These are phyloP conservation scores for Licmophora abbreviata DNA, from an alignment of 108 stramenopile genomes.

Conservation along the genomic window DNA sequence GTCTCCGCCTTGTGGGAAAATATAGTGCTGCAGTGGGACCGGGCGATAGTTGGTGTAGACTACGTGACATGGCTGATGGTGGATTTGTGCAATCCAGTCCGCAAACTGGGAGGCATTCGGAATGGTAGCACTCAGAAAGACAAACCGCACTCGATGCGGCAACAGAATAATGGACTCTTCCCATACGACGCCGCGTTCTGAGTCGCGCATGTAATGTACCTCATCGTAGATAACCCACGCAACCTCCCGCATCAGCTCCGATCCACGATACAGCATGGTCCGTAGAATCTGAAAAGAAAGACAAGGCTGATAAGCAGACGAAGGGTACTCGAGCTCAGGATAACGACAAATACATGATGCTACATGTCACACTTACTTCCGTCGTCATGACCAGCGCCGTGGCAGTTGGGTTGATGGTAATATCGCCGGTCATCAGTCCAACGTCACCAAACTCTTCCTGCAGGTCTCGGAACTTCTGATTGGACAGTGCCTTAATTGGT, in stretches of 20 bases:
- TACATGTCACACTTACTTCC: too few relatives aligned
- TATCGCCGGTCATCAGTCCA: conserved; percentile 98
- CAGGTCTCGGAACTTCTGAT: conserved; percentile 99
- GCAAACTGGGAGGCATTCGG: conserved; percentile 94
- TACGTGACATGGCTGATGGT: conserved; percentile 99
- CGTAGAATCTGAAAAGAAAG: too few relatives aligned
- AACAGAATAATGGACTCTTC: conserved; percentile 97
- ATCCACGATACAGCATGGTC: conserved; percentile 97
- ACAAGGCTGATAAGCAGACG: too few relatives aligned
- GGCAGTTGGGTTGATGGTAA: conserved; percentile 94
- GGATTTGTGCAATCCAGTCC: conserved; percentile 86
- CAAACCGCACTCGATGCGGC: conserved; percentile 89
- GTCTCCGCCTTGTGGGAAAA: conserved; percentile 91
- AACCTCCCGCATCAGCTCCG: conserved; percentile 96
- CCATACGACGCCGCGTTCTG: conserved; percentile 90
- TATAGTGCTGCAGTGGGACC: conserved; percentile 95
- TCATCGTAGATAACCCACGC: conserved; percentile 97
- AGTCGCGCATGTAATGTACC: conserved; percentile 99
- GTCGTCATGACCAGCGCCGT: conserved; percentile 98
- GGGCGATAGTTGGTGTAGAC: conserved; percentile 99
- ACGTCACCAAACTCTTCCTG: conserved; percentile 92
- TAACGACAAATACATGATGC: too few relatives aligned
- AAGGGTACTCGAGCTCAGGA: too few relatives aligned
- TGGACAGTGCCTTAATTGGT: conserved; percentile 97
- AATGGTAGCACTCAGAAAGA: conserved; percentile 97